phyloP scores from a whole-genome alignment of 2,329 filamentous ascomycete genomes.

The Calonectria pauciramosa region DNA sequence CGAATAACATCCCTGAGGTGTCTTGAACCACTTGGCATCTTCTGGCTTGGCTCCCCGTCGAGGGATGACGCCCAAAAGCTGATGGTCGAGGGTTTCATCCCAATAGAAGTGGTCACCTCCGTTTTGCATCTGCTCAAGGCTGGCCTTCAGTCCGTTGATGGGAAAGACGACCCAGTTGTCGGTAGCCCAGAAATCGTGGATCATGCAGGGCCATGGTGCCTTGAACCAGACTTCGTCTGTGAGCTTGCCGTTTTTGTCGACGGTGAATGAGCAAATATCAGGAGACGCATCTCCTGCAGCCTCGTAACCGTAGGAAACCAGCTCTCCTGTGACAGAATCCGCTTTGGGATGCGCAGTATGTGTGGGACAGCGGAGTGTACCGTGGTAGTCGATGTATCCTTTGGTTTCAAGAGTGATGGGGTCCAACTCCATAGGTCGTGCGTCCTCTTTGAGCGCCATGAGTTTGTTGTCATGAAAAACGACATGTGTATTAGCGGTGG shows the following conservation, averaged over 20 bases:
- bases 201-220: slow-evolving; percentile 6
- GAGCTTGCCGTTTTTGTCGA: not conserved
- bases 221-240: slow-evolving; percentile 9
- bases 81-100: not conserved
- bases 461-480: not conserved
- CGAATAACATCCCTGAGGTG: not conserved
- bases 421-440: not conserved
- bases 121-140: not conserved
- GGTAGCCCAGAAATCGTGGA: slow-evolving; percentile 18
- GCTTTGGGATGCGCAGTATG: not conserved
- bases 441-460: not conserved
- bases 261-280: not conserved
- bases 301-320: not conserved
- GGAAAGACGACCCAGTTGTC: slow-evolving; percentile 24
- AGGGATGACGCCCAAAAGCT: slow-evolving; percentile 6
- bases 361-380: slow-evolving; percentile 4
- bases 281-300: not conserved
- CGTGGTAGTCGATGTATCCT: slow-evolving; percentile 10
- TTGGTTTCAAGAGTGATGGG: slow-evolving; percentile 13
- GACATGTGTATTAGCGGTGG: not conserved
- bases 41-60: slow-evolving; percentile 6
- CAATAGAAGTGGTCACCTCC: not conserved
- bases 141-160: slow-evolving; percentile 13
- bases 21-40: slow-evolving; percentile 13
- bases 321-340: not conserved